Conservation (phyloP, 2,329 filamentous ascomycete species). For the Coniochaeta sp. region DNA sequence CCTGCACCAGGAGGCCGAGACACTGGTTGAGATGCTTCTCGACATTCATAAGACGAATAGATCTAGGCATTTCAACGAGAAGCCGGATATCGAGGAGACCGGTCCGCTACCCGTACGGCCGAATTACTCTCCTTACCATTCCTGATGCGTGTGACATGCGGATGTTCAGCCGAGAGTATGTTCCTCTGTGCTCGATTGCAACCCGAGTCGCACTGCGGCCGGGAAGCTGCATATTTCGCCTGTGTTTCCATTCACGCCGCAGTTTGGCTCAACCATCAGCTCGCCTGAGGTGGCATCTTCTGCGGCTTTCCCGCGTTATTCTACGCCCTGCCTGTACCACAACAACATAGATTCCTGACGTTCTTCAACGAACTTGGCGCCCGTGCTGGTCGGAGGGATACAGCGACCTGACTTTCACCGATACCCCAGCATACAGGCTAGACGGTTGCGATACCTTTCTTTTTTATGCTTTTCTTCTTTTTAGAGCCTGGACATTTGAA, state of each 20-base stretch:
- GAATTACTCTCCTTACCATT: not conserved
- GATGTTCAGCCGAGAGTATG: not conserved
- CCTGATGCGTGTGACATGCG: not conserved
- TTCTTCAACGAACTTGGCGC: not conserved
- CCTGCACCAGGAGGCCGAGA: constrained; percentile 42
- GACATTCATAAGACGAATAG: constrained; percentile 31
- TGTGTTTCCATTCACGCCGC: not conserved
- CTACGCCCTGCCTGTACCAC: not conserved
- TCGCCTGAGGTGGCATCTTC: too few species aligned
- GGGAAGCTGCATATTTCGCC: not conserved
- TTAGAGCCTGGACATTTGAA: not conserved
- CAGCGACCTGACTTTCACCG: not conserved
- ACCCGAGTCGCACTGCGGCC: not conserved
- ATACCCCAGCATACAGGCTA: not conserved
- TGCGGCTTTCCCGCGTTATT: not conserved
- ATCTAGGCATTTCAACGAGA: not conserved
- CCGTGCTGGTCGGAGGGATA: not conserved
- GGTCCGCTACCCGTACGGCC: not conserved
- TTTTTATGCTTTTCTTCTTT: not conserved
- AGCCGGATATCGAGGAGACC: not conserved
- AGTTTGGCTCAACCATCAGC: too few species aligned
- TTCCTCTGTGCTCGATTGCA: not conserved
- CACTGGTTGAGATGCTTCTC: constrained; percentile 44
- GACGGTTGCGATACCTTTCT: not conserved
- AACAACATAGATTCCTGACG: not conserved